Percentiles rank a stretch among this genome's conserved stretches.
phyloP scores from a whole-genome alignment of 805 yeast genomes.

The Candida anglica region DNA sequence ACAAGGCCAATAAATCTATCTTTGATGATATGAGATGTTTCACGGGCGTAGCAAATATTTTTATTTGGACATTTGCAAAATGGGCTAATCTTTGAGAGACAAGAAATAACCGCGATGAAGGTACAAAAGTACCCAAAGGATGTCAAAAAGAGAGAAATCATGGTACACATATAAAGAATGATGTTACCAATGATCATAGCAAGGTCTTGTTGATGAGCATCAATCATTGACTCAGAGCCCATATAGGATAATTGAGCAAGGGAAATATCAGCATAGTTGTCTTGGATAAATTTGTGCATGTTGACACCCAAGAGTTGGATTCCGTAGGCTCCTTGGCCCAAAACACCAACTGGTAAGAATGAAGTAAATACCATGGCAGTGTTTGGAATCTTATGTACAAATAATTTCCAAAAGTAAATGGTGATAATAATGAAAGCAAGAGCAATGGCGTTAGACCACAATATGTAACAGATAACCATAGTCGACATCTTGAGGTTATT shows the following conservation, averaged over 20 bases:
- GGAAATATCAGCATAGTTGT: conserved; percentile 9
- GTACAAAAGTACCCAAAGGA: conserved; percentile 56
- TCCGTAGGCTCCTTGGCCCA: conserved; percentile 82
- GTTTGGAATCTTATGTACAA: conserved; percentile 56
- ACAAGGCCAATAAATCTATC: conserved; percentile 11
- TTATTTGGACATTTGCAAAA: conserved; percentile 27
- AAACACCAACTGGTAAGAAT: conserved; percentile 76
- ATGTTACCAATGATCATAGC: conserved; percentile 10
- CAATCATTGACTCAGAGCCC: background rate
- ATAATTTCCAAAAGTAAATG: conserved; percentile 56
- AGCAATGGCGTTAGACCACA: conserved; percentile 68
- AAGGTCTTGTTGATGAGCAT: conserved; percentile 9
- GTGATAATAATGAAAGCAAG: conserved; percentile 54
- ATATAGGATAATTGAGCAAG: conserved; percentile 3
- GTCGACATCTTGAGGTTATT: conserved; percentile 47
- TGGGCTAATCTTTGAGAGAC: conserved; percentile 40
- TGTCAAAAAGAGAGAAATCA: conserved; percentile 41
- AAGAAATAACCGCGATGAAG: conserved; percentile 29
- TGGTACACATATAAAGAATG: conserved; percentile 15
- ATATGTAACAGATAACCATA: conserved; percentile 48
- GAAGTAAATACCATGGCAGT: conserved; percentile 55
- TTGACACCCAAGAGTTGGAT: conserved; percentile 53
- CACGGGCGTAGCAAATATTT: conserved; percentile 11
- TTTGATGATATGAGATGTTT: conserved; percentile 1
- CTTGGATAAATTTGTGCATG: conserved; percentile 17